phyloP scores from a whole-genome alignment of 495 filamentous ascomycete genomes.

The Xylaria cubensis region DNA sequence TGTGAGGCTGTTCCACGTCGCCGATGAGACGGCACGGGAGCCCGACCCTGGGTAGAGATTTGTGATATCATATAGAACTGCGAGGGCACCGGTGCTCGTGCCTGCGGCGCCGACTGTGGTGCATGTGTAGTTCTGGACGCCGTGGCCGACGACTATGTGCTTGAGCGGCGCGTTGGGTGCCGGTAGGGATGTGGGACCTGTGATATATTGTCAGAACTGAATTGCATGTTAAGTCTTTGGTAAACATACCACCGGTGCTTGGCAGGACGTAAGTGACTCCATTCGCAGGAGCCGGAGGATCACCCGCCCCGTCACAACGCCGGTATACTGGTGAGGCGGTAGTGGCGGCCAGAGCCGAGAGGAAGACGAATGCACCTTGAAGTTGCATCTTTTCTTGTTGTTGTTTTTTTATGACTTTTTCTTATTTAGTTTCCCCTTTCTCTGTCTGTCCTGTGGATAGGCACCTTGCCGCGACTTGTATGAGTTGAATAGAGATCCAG shows the following conservation, averaged over 20 bases:
- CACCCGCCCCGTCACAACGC: constrained; percentile 26
- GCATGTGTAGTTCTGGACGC: constrained; percentile 83
- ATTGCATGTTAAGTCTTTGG: background rate
- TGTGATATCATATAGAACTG: constrained; percentile 69
- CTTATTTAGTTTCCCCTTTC: background rate
- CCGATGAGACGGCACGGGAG: constrained; percentile 33
- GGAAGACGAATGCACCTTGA: constrained; percentile 32
- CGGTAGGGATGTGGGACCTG: constrained; percentile 50
- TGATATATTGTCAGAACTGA: constrained; percentile 2
- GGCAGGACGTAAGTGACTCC: constrained; percentile 32
- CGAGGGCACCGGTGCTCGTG: constrained; percentile 64
- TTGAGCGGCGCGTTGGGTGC: constrained; percentile 58
- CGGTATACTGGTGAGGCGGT: constrained; percentile 42
- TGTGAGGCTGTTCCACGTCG: constrained; percentile 43
- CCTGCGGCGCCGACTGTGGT: constrained; percentile 36
- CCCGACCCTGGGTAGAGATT: constrained; percentile 51
- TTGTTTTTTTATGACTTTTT: constrained; percentile 24
- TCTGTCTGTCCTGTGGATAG: background rate
- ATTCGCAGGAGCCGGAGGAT: constrained; percentile 21
- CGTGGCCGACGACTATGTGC: constrained; percentile 71
- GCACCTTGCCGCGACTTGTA: background rate
- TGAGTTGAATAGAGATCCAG: background rate
- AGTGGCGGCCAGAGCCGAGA: constrained; percentile 40
- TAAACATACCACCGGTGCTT: constrained; percentile 39
- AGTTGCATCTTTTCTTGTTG: constrained; percentile 36